phyloP scores from a whole-genome alignment of 2,329 filamentous ascomycete genomes.

The Lojkania enalia region DNA sequence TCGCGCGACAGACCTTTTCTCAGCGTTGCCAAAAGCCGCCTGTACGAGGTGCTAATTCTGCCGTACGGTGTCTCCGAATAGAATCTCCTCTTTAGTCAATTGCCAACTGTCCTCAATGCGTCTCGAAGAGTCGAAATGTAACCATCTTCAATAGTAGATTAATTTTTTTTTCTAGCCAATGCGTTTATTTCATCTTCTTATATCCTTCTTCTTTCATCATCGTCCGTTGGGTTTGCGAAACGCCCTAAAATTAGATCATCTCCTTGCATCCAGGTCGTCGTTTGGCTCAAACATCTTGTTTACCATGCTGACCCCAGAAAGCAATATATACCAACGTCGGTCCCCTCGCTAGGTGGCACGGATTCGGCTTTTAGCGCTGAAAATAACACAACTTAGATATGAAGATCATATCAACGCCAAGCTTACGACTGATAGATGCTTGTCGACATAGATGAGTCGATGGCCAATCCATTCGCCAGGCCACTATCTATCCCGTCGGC shows the following conservation, averaged over 20 bases:
- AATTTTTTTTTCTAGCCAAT: slow-evolving; percentile 3
- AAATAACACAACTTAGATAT: slow-evolving; percentile 21
- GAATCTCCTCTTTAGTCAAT: slow-evolving; percentile 3
- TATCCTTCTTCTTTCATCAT: slow-evolving; percentile 13
- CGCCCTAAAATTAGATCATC: slow-evolving; percentile 17
- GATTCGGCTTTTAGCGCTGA: slow-evolving; percentile 14
- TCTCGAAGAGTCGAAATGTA: slow-evolving; percentile 14
- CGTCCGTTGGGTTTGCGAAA: neutral
- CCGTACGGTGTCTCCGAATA: slow-evolving; percentile 6
- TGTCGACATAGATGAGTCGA: slow-evolving; percentile 10
- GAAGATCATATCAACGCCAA: slow-evolving; percentile 14
- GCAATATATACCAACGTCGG: slow-evolving; percentile 13
- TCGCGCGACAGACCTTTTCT: slow-evolving; percentile 6
- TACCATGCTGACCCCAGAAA: slow-evolving; percentile 2
- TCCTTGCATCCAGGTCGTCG: slow-evolving; percentile 2
- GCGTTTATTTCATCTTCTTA: slow-evolving; percentile 8
- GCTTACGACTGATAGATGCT: slow-evolving; percentile 9
- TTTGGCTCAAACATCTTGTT: slow-evolving; percentile 10
- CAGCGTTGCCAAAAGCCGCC: slow-evolving; percentile 1
- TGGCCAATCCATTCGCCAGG: slow-evolving; percentile 3
- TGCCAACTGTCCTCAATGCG: slow-evolving; percentile 8
- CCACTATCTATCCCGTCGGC: slow-evolving; percentile 5
- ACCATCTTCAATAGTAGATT: slow-evolving; percentile 11
- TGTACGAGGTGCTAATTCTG: slow-evolving; percentile 3
- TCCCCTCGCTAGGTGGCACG: slow-evolving; percentile 15